Base-by-base conservation (phyloP, 2,329 filamentous ascomycete species). In the Penicillium expansum region DNA sequence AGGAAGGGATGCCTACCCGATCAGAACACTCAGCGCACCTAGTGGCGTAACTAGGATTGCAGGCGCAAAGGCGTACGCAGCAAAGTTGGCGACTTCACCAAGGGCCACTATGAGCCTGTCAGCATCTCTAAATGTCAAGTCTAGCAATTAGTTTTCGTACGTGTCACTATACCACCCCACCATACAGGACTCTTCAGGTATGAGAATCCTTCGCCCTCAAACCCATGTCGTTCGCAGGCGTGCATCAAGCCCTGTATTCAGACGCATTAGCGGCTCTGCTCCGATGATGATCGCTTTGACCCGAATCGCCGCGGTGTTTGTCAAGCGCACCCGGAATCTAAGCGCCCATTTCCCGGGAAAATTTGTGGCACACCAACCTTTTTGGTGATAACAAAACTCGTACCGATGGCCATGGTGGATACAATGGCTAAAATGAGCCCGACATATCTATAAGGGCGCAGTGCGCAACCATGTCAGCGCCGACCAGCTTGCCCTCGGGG, bases 381-480 rank as follows among this genome's bases (percentile, higher is more conserved):
- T 80, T 99, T 99, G 47, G 95, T 99, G 70, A 99, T 97, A 66
- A 99, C 93, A 76, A 99, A 99, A 83, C 92, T 96, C 50, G 91
- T 92, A 71, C 75, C 75, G 57, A 80, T 80, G 47, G 76, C 77
- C 71, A 79, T 71, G 47, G 77, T 79, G n/a, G 77, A 79, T 45
- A 74, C 57, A 56, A 80, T 76, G 70, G 77, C 77, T 65, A 80
- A 63, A 51, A 74, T 68, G 52, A 80, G 71, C 56, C 77, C 77
- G 59, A 79, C 71, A 69, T 79, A 80, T 69, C 77, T 80, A 50
- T 14, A 43, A 24, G 37, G 58, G 58, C 35, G 60, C 29, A 55
- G 45, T 56, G 63, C 60, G 58, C 55, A 52, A 42, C 43, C 22
- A 47, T 47, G 63, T 69, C 63, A 69, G 64, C 49, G 55, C 56